A percentile compares a stretch with the other conserved stretches of the same genome.
These are phyloP conservation scores for Termitomyces sp. DNA, from an alignment of 768 basidiomycete genomes.

Conservation along the genomic window DNA sequence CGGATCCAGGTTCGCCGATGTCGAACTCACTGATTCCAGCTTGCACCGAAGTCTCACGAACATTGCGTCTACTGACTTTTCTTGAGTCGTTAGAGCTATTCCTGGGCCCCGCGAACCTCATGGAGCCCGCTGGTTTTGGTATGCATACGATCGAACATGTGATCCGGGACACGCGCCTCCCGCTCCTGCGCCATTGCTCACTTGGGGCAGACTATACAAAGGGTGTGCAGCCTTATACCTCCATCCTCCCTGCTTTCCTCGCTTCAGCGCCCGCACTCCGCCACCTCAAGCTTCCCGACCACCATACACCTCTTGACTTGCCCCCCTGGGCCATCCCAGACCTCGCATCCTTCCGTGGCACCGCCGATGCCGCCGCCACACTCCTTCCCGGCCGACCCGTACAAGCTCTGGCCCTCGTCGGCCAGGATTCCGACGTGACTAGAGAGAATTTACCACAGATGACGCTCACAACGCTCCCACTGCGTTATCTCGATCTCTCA, in stretches of 20 bases:
- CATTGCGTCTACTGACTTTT: conserved; percentile 33
- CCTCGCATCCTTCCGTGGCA: conserved; percentile 58
- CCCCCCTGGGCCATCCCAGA: conserved; percentile 43
- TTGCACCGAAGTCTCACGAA: conserved; percentile 38
- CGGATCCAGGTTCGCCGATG: conserved; percentile 30
- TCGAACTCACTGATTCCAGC: conserved; percentile 33
- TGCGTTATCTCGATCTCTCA: conserved; percentile 58
- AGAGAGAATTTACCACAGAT: conserved; percentile 51
- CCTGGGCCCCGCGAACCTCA: conserved; percentile 45
- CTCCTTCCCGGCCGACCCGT: conserved; percentile 64
- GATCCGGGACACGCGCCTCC: conserved; percentile 36
- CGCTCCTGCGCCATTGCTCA: conserved; percentile 39
- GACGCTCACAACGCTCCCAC: conserved; percentile 44
- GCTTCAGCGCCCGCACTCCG: conserved; percentile 38
- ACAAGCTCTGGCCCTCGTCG: conserved; percentile 52
- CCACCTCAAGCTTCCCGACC: conserved; percentile 47
- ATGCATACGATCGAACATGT: conserved; percentile 50
- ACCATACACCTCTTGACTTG: conserved; percentile 40
- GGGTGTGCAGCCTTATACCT: conserved; percentile 40
- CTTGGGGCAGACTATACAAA: conserved; percentile 47
- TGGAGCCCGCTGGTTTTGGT: conserved; percentile 5
- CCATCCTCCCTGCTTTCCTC: conserved; percentile 42
- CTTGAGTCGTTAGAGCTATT: conserved; percentile 59
- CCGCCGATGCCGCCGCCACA: conserved; percentile 54
- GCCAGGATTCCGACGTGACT: conserved; percentile 54